Conservation (phyloP, 192 early-diverging fungal species). For the Entophlyctis luteolus region DNA sequence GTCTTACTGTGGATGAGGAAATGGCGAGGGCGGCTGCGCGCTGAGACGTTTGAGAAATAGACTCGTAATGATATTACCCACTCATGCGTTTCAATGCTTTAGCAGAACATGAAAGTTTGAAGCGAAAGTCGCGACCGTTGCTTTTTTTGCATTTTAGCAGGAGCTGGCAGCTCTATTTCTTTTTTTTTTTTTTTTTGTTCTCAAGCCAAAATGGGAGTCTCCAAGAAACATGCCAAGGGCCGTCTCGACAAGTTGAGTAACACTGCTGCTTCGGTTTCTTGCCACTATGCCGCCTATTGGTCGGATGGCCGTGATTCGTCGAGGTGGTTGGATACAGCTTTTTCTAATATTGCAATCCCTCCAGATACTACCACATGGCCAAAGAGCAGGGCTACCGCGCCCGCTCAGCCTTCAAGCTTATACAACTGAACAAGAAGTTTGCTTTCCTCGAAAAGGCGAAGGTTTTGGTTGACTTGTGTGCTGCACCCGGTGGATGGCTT, state of each 20-base stretch:
- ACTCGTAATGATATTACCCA: too few relatives aligned
- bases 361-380: constrained; percentile 99
- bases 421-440: constrained; percentile 99
- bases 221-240: constrained; percentile 74
- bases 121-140: too few relatives aligned
- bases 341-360: too few relatives aligned
- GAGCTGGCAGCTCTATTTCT: neutral
- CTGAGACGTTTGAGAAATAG: too few relatives aligned
- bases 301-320: too few relatives aligned
- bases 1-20: neutral
- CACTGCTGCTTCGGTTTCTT: neutral
- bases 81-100: too few relatives aligned
- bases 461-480: constrained; percentile 93
- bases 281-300: neutral
- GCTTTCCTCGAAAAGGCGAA: constrained; percentile 87
- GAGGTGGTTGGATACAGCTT: too few relatives aligned
- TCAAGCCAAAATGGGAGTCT: constrained; percentile 22
- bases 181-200: neutral
- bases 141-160: neutral
- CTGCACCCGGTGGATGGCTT: constrained; percentile 97
- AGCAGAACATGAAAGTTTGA: too few relatives aligned
- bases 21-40: neutral
- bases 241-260: constrained; percentile 98
- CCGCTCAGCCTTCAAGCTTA: constrained; percentile 98
- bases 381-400: constrained; percentile 99